These are phyloP conservation scores for Lasiosphaeria hispida DNA, from an alignment of 495 filamentous ascomycete species.

Conservation along the genomic window DNA sequence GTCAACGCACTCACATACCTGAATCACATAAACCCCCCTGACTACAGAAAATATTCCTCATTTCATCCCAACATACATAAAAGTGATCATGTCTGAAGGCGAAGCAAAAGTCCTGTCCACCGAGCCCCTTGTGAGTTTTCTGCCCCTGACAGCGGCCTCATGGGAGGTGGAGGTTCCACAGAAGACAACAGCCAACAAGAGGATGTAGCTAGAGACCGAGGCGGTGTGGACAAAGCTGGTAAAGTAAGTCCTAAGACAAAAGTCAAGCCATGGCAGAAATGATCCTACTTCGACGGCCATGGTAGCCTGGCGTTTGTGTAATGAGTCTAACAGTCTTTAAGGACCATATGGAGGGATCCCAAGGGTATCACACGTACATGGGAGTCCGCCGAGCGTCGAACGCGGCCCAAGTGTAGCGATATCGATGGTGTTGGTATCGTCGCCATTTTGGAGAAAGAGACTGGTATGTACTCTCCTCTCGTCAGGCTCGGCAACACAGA, in stretches of 20 bases:
- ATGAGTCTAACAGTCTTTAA: constrained; percentile 27
- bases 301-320: background rate
- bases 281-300: too few species aligned
- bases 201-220: constrained; percentile 46
- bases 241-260: constrained; percentile 20
- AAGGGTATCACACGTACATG: constrained; percentile 67
- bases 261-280: background rate
- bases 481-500: background rate
- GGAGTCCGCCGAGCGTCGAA: constrained; percentile 78
- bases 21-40: too few species aligned
- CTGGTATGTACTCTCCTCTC: constrained; percentile 26
- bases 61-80: too few species aligned
- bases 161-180: background rate
- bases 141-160: too few species aligned
- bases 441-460: constrained; percentile 73
- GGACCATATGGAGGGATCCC: constrained; percentile 72
- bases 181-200: constrained; percentile 2
- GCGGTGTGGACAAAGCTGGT: constrained; percentile 69
- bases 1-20: too few species aligned
- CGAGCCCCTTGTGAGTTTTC: constrained; percentile 32
- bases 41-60: too few species aligned
- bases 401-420: constrained; percentile 62
- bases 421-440: constrained; percentile 92
- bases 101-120: constrained; percentile 27
- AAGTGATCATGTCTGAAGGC: constrained; percentile 11